Percentiles rank a stretch among this genome's conserved stretches.
Evolutionary conservation across 2,329 filamentous ascomycete species (phyloP).

Genomic region (Phyllosticta citrichinensis): DNA sequence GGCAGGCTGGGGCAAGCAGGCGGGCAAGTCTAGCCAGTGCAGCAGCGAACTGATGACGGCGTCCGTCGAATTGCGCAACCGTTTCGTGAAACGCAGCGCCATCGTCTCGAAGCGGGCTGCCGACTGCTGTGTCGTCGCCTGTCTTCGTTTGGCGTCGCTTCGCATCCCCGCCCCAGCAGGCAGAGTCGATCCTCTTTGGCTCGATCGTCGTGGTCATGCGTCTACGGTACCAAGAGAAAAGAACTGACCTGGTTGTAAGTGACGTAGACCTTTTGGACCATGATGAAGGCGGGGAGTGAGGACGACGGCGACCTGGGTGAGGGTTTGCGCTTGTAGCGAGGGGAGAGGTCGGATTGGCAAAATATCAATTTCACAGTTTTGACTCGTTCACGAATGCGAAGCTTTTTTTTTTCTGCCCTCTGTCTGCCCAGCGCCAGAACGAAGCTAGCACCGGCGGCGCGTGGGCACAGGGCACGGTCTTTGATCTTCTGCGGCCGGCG

Average conservation of each 20-base stretch:
- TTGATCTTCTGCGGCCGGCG: neutral
- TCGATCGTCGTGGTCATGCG: neutral
- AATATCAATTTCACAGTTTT: neutral
- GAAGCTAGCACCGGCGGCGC: neutral
- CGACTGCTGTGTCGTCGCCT: neutral
- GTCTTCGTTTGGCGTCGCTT: neutral
- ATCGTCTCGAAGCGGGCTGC: neutral
- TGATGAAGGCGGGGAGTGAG: constrained; percentile 11
- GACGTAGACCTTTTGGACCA: constrained; percentile 34
- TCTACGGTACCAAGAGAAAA: neutral
- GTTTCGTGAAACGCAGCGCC: neutral
- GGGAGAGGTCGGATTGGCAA: neutral
- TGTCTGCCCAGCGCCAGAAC: neutral
- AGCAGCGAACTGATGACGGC: neutral
- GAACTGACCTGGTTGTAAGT: constrained; percentile 31
- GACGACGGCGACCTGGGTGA: neutral
- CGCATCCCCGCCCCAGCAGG: neutral
- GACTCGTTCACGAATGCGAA: neutral
- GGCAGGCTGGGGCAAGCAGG: neutral
- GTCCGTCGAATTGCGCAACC: neutral
- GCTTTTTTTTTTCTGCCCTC: neutral
- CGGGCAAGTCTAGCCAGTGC: neutral
- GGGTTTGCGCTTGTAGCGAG: neutral
- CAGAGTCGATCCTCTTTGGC: neutral
- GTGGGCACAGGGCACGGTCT: neutral